Conservation (phyloP, 306 rosid species). For the Notholithocarpus densiflorus region DNA sequence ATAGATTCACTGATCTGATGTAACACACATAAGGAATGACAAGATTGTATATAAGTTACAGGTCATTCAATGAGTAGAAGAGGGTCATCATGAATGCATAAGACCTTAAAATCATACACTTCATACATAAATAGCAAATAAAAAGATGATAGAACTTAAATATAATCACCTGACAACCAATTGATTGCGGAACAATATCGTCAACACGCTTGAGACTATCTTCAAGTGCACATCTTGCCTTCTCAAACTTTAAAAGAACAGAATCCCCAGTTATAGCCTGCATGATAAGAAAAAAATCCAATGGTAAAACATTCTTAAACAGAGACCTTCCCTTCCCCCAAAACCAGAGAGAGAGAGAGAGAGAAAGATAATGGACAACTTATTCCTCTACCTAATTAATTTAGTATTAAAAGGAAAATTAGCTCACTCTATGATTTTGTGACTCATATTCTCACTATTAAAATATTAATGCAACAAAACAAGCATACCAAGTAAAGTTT, state of each 20-base stretch:
- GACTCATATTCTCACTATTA: conserved; percentile 13
- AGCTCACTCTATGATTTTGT: conserved; percentile 7
- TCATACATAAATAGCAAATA: neutral
- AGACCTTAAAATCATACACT: no score
- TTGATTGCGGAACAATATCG: conserved; percentile 90
- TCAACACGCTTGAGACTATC: conserved; percentile 82
- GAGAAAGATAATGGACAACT: neutral
- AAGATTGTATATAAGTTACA: conserved; percentile 3
- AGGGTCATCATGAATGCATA: neutral
- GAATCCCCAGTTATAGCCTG: conserved; percentile 99
- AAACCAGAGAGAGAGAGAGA: neutral
- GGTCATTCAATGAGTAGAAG: neutral
- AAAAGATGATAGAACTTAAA: neutral
- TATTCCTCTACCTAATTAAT: neutral
- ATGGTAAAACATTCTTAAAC: conserved; percentile 18
- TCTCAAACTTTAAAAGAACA: conserved; percentile 81
- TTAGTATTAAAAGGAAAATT: neutral
- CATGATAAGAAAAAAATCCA: conserved; percentile 19
- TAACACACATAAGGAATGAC: conserved; percentile 1
- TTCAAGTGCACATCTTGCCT: conserved; percentile 81
- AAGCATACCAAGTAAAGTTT: conserved; percentile 85
- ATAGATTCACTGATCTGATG: neutral
- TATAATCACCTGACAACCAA: conserved; percentile 79
- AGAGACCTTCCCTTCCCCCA: neutral
- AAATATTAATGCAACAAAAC: conserved; percentile 6